These are phyloP conservation scores for Pythium rishiriense DNA, from an alignment of 352 stramenopile species.

Conservation along the genomic window DNA sequence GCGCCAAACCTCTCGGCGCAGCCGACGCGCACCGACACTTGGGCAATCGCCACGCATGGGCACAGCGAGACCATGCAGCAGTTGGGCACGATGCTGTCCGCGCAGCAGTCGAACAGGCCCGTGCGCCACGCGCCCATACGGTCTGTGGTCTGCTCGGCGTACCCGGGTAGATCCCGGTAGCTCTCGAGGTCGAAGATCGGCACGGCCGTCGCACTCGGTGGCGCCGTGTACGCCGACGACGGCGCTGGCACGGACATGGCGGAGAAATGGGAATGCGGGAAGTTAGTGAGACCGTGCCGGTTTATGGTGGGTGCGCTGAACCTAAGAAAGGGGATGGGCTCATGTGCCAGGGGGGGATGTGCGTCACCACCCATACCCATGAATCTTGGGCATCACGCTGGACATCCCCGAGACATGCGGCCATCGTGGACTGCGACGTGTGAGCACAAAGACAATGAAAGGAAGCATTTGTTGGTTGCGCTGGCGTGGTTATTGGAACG, in stretches of 20 bases:
- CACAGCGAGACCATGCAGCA: constrained; percentile 28
- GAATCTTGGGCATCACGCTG: too few species aligned
- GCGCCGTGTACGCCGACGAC: background rate
- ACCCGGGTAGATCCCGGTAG: constrained; percentile 1
- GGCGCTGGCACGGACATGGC: background rate
- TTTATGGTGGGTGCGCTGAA: background rate
- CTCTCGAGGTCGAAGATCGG: constrained; percentile 14
- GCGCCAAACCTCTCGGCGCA: background rate
- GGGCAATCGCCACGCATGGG: constrained; percentile 24
- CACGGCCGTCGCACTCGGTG: background rate
- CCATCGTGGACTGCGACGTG: too few species aligned
- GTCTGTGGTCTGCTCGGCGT: constrained; percentile 5
- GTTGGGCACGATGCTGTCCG: constrained; percentile 27
- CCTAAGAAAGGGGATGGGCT: background rate
- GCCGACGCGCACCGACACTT: constrained; percentile 19
- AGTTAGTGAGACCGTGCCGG: too few species aligned
- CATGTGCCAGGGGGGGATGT: too few species aligned
- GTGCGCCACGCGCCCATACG: constrained; percentile 20
- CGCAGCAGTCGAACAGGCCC: constrained; percentile 29
- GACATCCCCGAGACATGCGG: too few species aligned
- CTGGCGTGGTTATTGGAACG: constrained; percentile 35
- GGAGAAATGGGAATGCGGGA: too few species aligned
- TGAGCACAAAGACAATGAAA: too few species aligned
- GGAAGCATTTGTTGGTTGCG: too few species aligned
- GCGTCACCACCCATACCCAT: background rate